These are phyloP conservation scores for Akanthomyces uredinophilus DNA, from an alignment of 2,329 filamentous ascomycete species.

Conservation along the genomic window DNA sequence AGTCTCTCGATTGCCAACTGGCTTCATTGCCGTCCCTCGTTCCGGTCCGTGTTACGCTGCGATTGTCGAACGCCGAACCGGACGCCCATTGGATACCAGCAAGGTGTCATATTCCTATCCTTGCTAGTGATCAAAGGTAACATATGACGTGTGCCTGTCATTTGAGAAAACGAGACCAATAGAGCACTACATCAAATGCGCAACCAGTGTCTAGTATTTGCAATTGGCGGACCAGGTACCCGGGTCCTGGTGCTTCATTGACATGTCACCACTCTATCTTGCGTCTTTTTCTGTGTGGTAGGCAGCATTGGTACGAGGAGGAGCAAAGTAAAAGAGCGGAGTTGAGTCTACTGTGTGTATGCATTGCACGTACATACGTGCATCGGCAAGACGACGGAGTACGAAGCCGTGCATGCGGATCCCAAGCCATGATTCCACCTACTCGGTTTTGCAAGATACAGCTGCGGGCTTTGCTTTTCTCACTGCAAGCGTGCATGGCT, in stretches of 20 bases:
- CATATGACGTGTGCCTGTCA: not conserved
- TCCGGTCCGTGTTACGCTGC: not conserved
- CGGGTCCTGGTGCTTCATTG: slow-evolving; percentile 1
- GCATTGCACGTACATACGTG: slow-evolving; percentile 1
- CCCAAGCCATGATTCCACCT: slow-evolving; percentile 11
- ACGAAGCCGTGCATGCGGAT: slow-evolving; percentile 7
- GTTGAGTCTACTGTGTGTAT: not conserved
- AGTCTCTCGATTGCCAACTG: too few species aligned
- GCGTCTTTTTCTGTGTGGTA: not conserved
- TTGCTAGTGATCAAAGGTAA: not conserved
- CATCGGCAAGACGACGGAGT: slow-evolving; percentile 1
- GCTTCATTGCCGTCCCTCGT: not conserved
- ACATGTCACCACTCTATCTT: not conserved
- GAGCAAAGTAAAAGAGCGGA: not conserved
- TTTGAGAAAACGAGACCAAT: not conserved
- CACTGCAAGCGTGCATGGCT: not conserved
- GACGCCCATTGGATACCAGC: not conserved
- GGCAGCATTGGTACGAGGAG: not conserved
- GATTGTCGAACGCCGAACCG: not conserved
- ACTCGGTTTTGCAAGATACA: slow-evolving; percentile 10
- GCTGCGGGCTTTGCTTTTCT: not conserved
- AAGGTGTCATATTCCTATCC: not conserved
- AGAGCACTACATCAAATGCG: not conserved
- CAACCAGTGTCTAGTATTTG: not conserved
- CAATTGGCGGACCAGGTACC: not conserved